Percentiles rank a stretch among this genome's conserved stretches.
phyloP scores from a whole-genome alignment of 441 rosid species.

The Geranium incanum region DNA sequence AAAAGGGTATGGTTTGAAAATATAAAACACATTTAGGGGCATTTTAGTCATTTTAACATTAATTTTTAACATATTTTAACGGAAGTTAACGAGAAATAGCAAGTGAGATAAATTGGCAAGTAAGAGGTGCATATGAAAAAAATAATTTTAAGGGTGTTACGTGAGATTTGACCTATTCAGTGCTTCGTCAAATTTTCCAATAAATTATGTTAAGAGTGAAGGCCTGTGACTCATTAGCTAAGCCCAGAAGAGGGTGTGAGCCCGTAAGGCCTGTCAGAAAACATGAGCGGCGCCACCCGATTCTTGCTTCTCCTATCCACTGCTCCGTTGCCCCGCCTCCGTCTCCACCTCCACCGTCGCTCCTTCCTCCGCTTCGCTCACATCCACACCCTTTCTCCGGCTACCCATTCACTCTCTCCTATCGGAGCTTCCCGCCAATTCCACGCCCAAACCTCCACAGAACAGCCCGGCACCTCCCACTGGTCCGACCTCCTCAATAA shows the following conservation, averaged over 20 bases:
- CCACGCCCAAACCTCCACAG: conserved; percentile 26
- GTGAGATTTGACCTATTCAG: too few relatives aligned
- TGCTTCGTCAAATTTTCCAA: too few relatives aligned
- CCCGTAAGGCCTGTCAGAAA: neutral
- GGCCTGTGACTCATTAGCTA: neutral
- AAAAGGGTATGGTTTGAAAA: too few relatives aligned
- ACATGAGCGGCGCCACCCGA: conserved; percentile 1
- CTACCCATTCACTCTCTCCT: conserved; percentile 18
- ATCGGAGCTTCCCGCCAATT: conserved; percentile 24
- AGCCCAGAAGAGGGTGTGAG: neutral
- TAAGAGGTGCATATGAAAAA: too few relatives aligned
- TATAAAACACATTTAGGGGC: too few relatives aligned
- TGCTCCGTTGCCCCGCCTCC: conserved; percentile 15
- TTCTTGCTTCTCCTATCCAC: conserved; percentile 12
- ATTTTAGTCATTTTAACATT: too few relatives aligned
- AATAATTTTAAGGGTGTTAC: too few relatives aligned
- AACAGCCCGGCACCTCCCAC: conserved; percentile 26
- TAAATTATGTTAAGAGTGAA: too few relatives aligned
- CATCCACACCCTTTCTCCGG: neutral
- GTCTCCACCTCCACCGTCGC: conserved; percentile 16
- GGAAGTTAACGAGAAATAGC: too few relatives aligned
- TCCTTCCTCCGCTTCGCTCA: neutral
- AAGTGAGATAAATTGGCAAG: too few relatives aligned
- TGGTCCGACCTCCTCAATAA: conserved; percentile 38
- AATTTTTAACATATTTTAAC: too few relatives aligned